These are phyloP conservation scores for Taphrina wiesneri DNA, from an alignment of 1,139 yeast genomes.

Conservation along the genomic window DNA sequence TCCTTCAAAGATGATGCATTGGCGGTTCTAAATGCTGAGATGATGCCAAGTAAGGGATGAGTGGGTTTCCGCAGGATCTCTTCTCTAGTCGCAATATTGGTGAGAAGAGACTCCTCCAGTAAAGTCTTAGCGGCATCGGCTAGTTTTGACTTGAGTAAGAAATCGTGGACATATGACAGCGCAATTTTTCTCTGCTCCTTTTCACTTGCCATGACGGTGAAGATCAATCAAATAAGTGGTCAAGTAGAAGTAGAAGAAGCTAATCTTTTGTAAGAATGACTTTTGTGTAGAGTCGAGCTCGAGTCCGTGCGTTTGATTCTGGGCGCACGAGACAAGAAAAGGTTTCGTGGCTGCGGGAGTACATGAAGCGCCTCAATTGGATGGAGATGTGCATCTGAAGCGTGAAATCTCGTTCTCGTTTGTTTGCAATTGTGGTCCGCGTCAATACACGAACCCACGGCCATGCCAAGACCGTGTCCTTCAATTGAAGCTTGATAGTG, in stretches of 20 bases:
- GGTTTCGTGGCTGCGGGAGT: slow-evolving; percentile 11
- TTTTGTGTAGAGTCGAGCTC: background rate
- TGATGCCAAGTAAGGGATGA: slow-evolving; percentile 8
- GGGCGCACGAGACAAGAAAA: background rate
- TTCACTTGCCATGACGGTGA: slow-evolving; percentile 12
- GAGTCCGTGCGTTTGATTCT: background rate
- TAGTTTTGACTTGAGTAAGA: background rate
- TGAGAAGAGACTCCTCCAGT: slow-evolving; percentile 1
- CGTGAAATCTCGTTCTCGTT: too few relatives aligned
- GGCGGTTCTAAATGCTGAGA: slow-evolving; percentile 5
- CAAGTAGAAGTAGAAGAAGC: too few relatives aligned
- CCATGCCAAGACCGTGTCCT: too few relatives aligned
- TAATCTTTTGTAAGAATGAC: background rate
- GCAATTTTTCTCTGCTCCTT: slow-evolving; percentile 11
- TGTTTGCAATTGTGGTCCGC: background rate
- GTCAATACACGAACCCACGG: background rate
- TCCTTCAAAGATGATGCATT: slow-evolving; percentile 15
- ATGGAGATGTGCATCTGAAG: background rate
- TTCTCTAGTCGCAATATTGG: slow-evolving; percentile 2
- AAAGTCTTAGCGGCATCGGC: background rate
- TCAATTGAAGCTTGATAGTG: background rate
- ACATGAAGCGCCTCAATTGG: background rate
- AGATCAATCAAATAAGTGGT: too few relatives aligned
- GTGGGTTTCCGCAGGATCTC: slow-evolving; percentile 21
- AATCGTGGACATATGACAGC: slow-evolving; percentile 20